Evolutionary conservation across 192 early-diverging fungal species (phyloP).

Genomic region (Linnemannia hyalina): DNA sequence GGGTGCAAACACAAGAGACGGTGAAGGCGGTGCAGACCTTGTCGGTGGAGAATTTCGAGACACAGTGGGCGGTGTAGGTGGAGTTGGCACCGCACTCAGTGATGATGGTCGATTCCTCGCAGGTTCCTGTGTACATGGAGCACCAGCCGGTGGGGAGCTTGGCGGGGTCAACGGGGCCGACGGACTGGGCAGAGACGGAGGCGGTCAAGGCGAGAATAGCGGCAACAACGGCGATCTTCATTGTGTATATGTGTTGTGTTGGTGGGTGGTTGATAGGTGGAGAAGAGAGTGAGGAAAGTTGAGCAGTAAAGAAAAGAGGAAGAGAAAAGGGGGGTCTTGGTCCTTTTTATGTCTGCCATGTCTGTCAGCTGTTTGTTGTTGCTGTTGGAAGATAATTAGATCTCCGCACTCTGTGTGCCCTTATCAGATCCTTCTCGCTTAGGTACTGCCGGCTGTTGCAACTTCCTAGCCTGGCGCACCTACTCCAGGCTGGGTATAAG

Average conservation of each 20-base stretch:
- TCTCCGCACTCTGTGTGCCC: background rate
- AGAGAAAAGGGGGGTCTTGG: background rate
- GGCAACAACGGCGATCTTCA: slow-evolving; percentile 26
- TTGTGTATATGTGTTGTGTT: slow-evolving; percentile 2
- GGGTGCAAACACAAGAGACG: slow-evolving; percentile 32
- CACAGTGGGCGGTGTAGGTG: slow-evolving; percentile 12
- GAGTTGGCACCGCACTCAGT: slow-evolving; percentile 24
- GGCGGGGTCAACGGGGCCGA: slow-evolving; percentile 41
- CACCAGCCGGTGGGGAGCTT: slow-evolving; percentile 47
- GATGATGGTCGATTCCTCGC: background rate
- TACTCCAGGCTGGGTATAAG: no score
- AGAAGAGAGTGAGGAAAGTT: background rate
- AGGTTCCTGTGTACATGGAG: slow-evolving; percentile 5
- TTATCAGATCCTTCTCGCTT: slow-evolving; percentile 1
- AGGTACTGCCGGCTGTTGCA: no score
- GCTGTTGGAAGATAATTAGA: background rate
- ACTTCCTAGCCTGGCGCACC: no score
- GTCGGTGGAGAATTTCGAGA: slow-evolving; percentile 29
- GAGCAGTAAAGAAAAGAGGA: slow-evolving; percentile 5
- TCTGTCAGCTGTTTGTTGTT: background rate
- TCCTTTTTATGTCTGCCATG: background rate
- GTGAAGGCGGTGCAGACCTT: slow-evolving; percentile 30
- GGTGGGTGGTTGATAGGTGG: background rate
- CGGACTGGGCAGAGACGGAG: slow-evolving; percentile 19
- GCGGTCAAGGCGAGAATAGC: slow-evolving; percentile 11